Percentiles rank a stretch among this genome's conserved stretches.
These are phyloP conservation scores for Blumeria graminis DNA, from an alignment of 2,329 filamentous ascomycete species.

Conservation along the genomic window DNA sequence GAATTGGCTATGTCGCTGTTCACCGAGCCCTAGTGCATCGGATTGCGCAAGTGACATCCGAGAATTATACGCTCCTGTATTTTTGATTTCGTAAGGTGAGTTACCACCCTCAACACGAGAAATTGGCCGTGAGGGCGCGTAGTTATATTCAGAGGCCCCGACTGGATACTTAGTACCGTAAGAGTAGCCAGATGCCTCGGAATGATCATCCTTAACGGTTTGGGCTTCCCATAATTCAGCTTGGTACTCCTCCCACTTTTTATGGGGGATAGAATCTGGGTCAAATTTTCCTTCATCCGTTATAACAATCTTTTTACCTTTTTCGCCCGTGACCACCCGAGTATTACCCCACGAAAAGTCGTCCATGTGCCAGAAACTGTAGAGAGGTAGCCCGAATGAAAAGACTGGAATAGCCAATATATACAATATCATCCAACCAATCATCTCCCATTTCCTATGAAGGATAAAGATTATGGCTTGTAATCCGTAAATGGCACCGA, in stretches of 20 bases:
- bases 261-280: constrained; percentile 72
- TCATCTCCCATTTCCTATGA: constrained; percentile 96
- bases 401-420: constrained; percentile 79
- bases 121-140: constrained; percentile 26
- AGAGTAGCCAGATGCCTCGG: constrained; percentile 78
- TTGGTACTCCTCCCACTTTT: constrained; percentile 99
- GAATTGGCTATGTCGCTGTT: constrained; percentile 20
- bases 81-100: constrained; percentile 15
- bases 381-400: constrained; percentile 69
- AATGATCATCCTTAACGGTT: constrained; percentile 48
- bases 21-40: constrained; percentile 24
- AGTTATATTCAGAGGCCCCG: constrained; percentile 43
- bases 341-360: constrained; percentile 99
- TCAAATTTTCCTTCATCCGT: constrained; percentile 98
- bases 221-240: constrained; percentile 91
- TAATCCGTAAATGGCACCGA: constrained; percentile 90
- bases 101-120: constrained; percentile 15
- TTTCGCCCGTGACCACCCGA: constrained; percentile 84
- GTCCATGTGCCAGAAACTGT: constrained; percentile 99
- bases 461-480: constrained; percentile 95
- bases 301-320: constrained; percentile 75
- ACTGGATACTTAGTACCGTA: constrained; percentile 64
- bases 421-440: constrained; percentile 97
- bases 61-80: constrained; percentile 20
- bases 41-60: constrained; percentile 63